phyloP scores from a whole-genome alignment of 352 stramenopile species.

The Globisporangium solare region DNA sequence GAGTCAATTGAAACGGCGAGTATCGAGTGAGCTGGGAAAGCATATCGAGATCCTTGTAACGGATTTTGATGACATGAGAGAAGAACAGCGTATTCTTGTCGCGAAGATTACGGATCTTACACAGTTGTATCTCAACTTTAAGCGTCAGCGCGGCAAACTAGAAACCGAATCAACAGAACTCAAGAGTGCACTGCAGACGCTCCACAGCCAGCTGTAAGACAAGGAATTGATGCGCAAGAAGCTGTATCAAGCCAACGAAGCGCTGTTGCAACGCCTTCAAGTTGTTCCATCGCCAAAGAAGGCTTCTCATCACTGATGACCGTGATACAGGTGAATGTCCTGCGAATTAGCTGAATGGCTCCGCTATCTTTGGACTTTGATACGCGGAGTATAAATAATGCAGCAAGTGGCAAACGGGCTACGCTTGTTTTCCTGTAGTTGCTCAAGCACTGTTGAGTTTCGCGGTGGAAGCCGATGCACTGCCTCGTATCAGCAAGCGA shows the following conservation, averaged over 20 bases:
- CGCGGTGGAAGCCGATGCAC: not conserved
- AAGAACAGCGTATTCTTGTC: constrained; percentile 51
- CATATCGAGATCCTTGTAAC: constrained; percentile 39
- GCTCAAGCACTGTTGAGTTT: too few species aligned
- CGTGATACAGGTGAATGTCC: not conserved
- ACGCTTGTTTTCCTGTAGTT: too few species aligned
- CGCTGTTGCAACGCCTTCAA: constrained; percentile 41
- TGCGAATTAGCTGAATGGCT: not conserved
- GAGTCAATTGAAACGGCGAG: constrained; percentile 34
- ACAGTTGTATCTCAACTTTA: constrained; percentile 53
- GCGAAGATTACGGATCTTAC: constrained; percentile 57
- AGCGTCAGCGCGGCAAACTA: constrained; percentile 39
- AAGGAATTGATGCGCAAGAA: constrained; percentile 60
- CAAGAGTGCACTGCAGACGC: constrained; percentile 20
- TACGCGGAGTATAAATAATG: too few species aligned
- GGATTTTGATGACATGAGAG: constrained; percentile 55
- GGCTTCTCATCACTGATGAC: not conserved
- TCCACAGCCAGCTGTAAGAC: constrained; percentile 36
- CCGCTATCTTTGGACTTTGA: too few species aligned
- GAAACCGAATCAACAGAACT: constrained; percentile 34
- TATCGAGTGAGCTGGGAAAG: constrained; percentile 41
- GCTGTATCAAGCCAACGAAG: constrained; percentile 60
- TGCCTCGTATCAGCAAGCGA: constrained; percentile 13
- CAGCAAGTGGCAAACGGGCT: too few species aligned
- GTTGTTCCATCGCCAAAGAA: constrained; percentile 2